Conservation (phyloP, 2,329 filamentous ascomycete genomes). For the Penicillium oxalicum region DNA sequence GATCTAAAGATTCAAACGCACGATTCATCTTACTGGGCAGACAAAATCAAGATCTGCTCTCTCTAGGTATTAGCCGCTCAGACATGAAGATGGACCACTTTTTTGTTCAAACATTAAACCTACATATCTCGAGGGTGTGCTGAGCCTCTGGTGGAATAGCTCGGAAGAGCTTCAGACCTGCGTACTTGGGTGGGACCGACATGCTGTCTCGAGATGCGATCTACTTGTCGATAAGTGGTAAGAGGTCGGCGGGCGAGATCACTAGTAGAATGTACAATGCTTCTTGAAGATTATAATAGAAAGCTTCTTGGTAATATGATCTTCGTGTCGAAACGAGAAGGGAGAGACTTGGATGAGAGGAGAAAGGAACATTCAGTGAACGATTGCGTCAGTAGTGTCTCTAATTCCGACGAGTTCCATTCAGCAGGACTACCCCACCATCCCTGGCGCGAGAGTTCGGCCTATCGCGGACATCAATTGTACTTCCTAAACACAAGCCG, state of each 20-base stretch:
- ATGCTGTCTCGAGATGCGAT: constrained; percentile 32
- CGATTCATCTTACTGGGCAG: constrained; percentile 54
- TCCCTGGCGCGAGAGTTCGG: too few relatives aligned
- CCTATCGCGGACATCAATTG: too few relatives aligned
- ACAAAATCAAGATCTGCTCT: constrained; percentile 73
- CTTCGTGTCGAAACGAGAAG: too few relatives aligned
- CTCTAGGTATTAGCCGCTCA: background rate
- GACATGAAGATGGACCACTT: background rate
- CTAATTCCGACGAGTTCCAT: too few relatives aligned
- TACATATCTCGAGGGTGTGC: constrained; percentile 38
- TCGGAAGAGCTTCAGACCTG: constrained; percentile 42
- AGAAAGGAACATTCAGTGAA: too few relatives aligned
- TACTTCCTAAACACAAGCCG: too few relatives aligned
- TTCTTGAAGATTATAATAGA: too few relatives aligned
- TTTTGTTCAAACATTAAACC: constrained; percentile 8
- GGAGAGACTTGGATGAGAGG: too few relatives aligned
- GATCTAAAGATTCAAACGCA: background rate
- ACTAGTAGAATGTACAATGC: background rate
- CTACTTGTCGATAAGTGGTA: background rate
- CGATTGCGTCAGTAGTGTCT: too few relatives aligned
- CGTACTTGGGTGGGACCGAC: constrained; percentile 56
- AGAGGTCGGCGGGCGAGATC: too few relatives aligned
- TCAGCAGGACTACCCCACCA: too few relatives aligned
- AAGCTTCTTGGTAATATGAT: too few relatives aligned
- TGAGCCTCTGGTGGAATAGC: constrained; percentile 16